Base-by-base conservation (phyloP, 805 yeast species). In the Lipomyces kockii region DNA sequence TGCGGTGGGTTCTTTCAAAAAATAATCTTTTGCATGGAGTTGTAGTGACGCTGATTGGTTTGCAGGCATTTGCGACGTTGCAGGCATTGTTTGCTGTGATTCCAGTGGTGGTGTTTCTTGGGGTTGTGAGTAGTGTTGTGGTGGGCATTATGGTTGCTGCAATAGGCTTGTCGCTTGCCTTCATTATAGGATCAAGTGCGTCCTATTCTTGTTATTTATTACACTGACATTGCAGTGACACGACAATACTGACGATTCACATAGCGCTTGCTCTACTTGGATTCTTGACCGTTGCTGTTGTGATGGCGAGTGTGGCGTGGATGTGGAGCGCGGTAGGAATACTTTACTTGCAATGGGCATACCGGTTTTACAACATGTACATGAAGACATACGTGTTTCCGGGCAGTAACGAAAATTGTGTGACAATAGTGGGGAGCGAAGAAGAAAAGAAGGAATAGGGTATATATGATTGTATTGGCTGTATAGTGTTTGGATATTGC, bases 51-150 rank as follows among this genome's bases (percentile, higher is more conserved):
- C 58, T 56, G 37, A 59, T 46, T 14, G n/a, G 9, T 34, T 46
- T 22, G 17, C 22, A 66, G 69, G 60, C 61, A 22, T 63, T 63
- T 61, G 37, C 58, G n/a, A 61, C 65, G 22, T 20, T 66, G 20
- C 70, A 67, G 52, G 65, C 51, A 17, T 49, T 51, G 43, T 64
- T 67, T 61, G 65, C 68, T 4, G 43, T 20, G 14, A 49, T 63
- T 3, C 70, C 70, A 27, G 53, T 55, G 11, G 37, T 43, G 34
- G 57, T 37, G 39, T 32, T 63, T 49, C 17, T 43, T 5, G 49
- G 49, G 27, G 22, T 39, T n/a, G 43, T 53, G 46, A 22, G 55
- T 55, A 20, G 22, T 14, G 56, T 46, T n/a, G 62, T 14, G 12
- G 55, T 29, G n/a, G 55, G 55, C 11, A 52, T 29, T 11, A 29